Conservation (phyloP, 2,329 filamentous ascomycete species). For the Aspergillus luchuensis region DNA sequence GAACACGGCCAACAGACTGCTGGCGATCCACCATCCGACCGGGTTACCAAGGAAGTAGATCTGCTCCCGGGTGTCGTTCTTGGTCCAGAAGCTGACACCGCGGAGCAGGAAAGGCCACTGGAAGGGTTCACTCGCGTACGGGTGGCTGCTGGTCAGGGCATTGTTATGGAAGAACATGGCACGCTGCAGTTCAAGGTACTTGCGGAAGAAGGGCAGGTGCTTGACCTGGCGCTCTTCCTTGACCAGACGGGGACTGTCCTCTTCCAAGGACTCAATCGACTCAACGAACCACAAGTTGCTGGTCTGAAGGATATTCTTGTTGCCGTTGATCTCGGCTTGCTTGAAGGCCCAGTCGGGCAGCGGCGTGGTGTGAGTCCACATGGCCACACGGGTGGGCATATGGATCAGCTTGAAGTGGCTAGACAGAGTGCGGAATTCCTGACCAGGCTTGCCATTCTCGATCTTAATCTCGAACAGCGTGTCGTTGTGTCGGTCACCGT, state of each 20-base stretch:
- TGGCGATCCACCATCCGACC: constrained; percentile 94
- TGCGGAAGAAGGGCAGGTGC: constrained; percentile 81
- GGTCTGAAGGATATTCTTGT: constrained; percentile 87
- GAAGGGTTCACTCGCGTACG: constrained; percentile 91
- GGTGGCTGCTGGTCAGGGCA: constrained; percentile 93
- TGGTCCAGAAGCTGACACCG: constrained; percentile 98
- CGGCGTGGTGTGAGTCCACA: constrained; percentile 96
- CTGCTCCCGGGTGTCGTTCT: constrained; percentile 90
- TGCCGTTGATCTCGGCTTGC: constrained; percentile 98
- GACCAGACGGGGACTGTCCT: constrained; percentile 70
- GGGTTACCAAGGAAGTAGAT: constrained; percentile 99
- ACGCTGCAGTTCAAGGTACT: constrained; percentile 94
- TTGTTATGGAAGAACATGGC: constrained; percentile 99
- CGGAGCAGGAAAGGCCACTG: constrained; percentile 97
- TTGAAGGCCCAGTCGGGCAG: constrained; percentile 98
- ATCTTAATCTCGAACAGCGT: constrained; percentile 91
- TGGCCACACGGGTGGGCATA: constrained; percentile 90
- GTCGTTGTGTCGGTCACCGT: constrained; percentile 76
- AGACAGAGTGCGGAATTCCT: constrained; percentile 87
- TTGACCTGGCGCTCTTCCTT: constrained; percentile 80
- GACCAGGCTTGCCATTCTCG: constrained; percentile 76
- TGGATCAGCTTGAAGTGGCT: constrained; percentile 96
- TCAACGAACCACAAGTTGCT: constrained; percentile 96
- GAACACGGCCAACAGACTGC: constrained; percentile 88
- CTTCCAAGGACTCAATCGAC: constrained; percentile 77